Evolutionary conservation across 2,329 filamentous ascomycete species (phyloP), one percentile per base, ranked within the genome.

Genomic region (Aspergillus pseudoglaucus): DNA sequence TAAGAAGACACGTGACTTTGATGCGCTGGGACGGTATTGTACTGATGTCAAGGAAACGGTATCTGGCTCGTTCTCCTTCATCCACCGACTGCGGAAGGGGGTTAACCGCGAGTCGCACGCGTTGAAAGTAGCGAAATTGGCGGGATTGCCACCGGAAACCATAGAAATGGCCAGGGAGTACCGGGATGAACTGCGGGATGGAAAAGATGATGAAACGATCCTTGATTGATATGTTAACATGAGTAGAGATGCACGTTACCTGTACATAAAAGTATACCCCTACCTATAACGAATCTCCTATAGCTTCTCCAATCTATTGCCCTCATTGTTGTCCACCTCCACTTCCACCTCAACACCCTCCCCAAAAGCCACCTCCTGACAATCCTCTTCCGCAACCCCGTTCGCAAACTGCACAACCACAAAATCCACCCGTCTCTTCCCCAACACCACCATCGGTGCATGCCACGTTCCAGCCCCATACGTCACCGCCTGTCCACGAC

Each of bases 391-490:
- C 0, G 72, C 80, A 10, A 93, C 84, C 2, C 87, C 90, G 67
- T 94, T 97, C 30, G 84, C 83, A 72, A 87, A 93, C 72, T 97
- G 91, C 56, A 87, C 80, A 2, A 97, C 91, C 4, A 95, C 80
- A 67, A 96, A 97, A 63, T 93, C 88, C 42, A 96, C 75, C 17
- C 83, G 76, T 46, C 74, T 70, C 40, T 71, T 66, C 1, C 90
- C 90, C 43, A 97, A 69, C 14, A 88, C 90, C 12, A 90, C 87
- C 91, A 98, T 97, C 0, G 93, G 93, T 52, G 91, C 90, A 74
- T 98, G 93, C 91, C 85, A 98, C 46, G 90, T 96, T 4, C 89
- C 93, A 1, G 87, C 83, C 1, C 81, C 89, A 66, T 97, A 98
- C 2, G 90, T 96, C 12, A 98, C 88, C 9, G 89, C 90, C 72